Evolutionary conservation across 192 early-diverging fungal species (phyloP).

Genomic region (Podila minutissima): DNA sequence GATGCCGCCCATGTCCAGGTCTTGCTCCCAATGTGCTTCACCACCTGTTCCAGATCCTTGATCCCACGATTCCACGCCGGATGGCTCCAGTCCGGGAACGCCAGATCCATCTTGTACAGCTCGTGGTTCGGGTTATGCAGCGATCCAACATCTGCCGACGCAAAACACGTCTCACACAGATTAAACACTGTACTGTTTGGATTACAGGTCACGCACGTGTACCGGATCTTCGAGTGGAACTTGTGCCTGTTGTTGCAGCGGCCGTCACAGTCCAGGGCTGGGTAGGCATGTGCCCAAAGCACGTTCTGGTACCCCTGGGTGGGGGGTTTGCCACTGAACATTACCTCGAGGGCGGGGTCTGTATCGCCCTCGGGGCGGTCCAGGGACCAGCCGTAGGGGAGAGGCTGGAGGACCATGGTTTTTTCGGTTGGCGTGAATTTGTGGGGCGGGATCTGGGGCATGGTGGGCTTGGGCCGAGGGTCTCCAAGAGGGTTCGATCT

Average conservation of each 20-base stretch:
- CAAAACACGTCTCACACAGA: background rate
- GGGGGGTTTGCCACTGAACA: background rate
- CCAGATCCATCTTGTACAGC: background rate
- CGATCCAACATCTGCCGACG: background rate
- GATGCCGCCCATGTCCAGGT: background rate
- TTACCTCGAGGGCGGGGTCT: background rate
- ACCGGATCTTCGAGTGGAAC: background rate
- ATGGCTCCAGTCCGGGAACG: constrained; percentile 2
- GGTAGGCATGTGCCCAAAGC: background rate
- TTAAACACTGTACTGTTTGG: background rate
- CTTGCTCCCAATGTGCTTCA: background rate
- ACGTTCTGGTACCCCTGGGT: background rate
- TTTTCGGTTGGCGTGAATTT: no score
- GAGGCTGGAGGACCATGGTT: background rate
- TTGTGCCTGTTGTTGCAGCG: background rate
- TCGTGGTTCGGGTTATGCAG: background rate
- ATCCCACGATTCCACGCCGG: background rate
- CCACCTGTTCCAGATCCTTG: background rate
- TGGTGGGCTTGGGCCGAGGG: no score
- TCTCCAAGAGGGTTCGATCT: no score
- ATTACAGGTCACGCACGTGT: background rate
- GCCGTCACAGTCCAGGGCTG: background rate
- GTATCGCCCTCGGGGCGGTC: background rate
- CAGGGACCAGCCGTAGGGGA: background rate
- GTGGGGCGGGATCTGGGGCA: no score